Evolutionary conservation across 176 grass and related monocot genomes (phyloP).

Genomic region (Carex kokanica): DNA sequence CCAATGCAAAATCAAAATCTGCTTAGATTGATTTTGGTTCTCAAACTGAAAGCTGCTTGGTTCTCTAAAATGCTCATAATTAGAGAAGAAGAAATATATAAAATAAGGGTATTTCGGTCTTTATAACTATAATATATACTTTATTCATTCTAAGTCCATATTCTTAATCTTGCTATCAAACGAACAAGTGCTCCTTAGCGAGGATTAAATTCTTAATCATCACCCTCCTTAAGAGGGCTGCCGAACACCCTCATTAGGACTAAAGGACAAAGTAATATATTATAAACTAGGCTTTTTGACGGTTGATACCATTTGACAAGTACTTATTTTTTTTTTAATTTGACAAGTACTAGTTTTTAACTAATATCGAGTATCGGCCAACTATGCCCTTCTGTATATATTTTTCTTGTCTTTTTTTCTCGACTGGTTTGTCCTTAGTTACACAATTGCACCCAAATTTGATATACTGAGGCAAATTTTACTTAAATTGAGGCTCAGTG

Average conservation of each 20-base stretch:
- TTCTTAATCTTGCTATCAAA: too few relatives aligned
- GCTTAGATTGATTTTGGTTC: too few relatives aligned
- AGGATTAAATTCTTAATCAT: too few relatives aligned
- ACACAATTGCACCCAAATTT: neutral
- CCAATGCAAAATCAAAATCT: too few relatives aligned
- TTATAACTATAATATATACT: too few relatives aligned
- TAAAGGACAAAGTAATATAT: neutral
- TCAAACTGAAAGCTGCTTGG: too few relatives aligned
- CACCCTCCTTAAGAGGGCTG: too few relatives aligned
- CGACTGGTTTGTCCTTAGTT: neutral
- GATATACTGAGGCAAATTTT: neutral
- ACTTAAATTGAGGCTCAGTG: neutral
- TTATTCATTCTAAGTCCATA: too few relatives aligned
- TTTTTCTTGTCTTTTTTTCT: neutral
- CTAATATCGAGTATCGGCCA: neutral
- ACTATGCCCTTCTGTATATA: neutral
- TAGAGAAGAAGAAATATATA: too few relatives aligned
- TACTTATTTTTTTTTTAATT: neutral
- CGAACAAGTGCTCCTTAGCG: too few relatives aligned
- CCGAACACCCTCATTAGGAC: neutral
- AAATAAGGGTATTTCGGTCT: too few relatives aligned
- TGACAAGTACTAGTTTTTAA: neutral
- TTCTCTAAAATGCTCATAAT: too few relatives aligned
- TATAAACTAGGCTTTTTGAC: neutral
- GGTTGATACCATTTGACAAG: neutral